Evolutionary conservation across 306 rosid species (phyloP), one percentile per base, ranked within the genome.

Genomic region (Fragaria vesca): DNA sequence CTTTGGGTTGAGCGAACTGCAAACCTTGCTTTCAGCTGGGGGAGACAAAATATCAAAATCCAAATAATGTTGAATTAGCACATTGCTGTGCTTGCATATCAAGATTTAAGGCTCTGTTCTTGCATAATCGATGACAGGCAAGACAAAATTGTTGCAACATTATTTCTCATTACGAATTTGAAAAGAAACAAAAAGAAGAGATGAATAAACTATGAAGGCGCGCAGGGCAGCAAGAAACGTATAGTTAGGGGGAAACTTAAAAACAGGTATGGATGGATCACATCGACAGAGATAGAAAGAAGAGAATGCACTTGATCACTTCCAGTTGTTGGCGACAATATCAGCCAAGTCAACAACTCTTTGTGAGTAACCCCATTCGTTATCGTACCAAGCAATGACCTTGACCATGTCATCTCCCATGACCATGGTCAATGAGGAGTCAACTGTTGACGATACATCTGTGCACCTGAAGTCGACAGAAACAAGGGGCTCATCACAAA

Each of bases 361-460:
- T 78, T 95, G 99, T 7, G 97, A 95, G 89, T 95, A 95, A 68
- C 99, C 99, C 99, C 97, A 93, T 66, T 95, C 97, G 7, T 95
- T 95, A 51, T 95, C 99, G 76, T 93, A 95, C 99, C 99, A 95
- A 65, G 99, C 99, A 78, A 95, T 95, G 38, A 95, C 97, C 93
- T 95, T 95, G 15, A 95, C 97, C 99, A 93, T 72, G 79, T 93
- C 99, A 83, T 95, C 97, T 8, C 99, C 97, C 99, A 95, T 95
- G 2, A 93, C 99, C 97, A 95, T 89, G 12, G 99, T 95, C 85
- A 95, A 85, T 0, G 99, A 95, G 0, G 99, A 91, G 83, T 95
- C 99, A 12, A 95, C 96, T 10, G 97, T 93, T n/a, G 99, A 95
- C 0, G 99, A 91, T 9, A 93, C 97, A 48, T 95, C 97, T 2